A percentile compares a stretch with the other conserved stretches of the same genome.
These are phyloP conservation scores for Fusarium sacchari DNA, from an alignment of 2,329 filamentous ascomycete species.

Conservation along the genomic window DNA sequence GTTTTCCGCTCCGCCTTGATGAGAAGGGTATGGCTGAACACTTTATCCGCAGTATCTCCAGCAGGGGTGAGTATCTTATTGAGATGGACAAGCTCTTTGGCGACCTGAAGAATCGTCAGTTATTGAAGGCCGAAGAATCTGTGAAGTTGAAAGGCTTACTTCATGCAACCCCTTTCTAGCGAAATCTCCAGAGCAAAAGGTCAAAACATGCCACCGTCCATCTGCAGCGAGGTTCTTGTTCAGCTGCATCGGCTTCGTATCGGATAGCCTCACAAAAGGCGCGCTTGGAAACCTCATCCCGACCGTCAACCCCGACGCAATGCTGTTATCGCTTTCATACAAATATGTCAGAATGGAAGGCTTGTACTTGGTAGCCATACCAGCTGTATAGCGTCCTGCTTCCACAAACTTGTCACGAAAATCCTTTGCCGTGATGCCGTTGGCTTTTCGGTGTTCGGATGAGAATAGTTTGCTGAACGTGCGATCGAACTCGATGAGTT, in stretches of 20 bases:
- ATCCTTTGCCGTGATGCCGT: not conserved
- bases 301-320: slow-evolving; percentile 1
- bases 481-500: slow-evolving; percentile 58
- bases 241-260: slow-evolving; percentile 34
- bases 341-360: slow-evolving; percentile 6
- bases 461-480: slow-evolving; percentile 41
- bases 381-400: slow-evolving; percentile 35
- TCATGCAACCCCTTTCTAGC: not conserved
- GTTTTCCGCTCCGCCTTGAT: slow-evolving; percentile 2
- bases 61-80: not conserved
- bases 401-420: slow-evolving; percentile 36
- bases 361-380: slow-evolving; percentile 21
- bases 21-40: slow-evolving; percentile 12
- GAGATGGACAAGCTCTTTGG: not conserved
- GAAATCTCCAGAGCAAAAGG: slow-evolving; percentile 8
- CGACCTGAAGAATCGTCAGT: not conserved
- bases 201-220: slow-evolving; percentile 36
- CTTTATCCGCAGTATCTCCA: not conserved
- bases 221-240: slow-evolving; percentile 18
- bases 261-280: slow-evolving; percentile 23
- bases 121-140: rapidly evolving
- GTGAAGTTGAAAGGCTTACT: not conserved
- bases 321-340: rapidly evolving
- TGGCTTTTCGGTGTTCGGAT: slow-evolving; percentile 16
- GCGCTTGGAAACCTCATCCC: slow-evolving; percentile 39